A percentile compares a stretch with the other conserved stretches of the same genome.
These are phyloP conservation scores for Pleurostoma richardsiae DNA, from an alignment of 2,329 filamentous ascomycete species.

Conservation along the genomic window DNA sequence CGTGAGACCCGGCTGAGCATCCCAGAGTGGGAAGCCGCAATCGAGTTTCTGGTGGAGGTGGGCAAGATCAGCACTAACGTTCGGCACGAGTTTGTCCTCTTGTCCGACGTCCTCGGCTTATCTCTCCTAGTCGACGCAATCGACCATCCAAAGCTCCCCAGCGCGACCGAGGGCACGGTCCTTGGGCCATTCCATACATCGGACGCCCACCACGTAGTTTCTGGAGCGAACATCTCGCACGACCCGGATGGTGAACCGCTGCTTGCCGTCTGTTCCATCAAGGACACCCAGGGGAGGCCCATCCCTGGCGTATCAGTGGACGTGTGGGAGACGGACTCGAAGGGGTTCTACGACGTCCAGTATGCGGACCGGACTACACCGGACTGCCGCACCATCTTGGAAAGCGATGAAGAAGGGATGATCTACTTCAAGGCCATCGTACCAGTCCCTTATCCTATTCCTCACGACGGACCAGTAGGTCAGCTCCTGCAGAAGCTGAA, in stretches of 20 bases:
- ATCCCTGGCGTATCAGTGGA: slow-evolving; percentile 62
- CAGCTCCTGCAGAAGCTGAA: slow-evolving; percentile 47
- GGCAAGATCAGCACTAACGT: slow-evolving; percentile 66
- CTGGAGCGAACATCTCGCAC: slow-evolving; percentile 55
- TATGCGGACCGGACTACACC: slow-evolving; percentile 53
- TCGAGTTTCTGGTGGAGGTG: slow-evolving; percentile 62
- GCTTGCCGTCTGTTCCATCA: slow-evolving; percentile 62
- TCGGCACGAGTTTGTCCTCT: slow-evolving; percentile 68
- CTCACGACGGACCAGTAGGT: slow-evolving; percentile 63
- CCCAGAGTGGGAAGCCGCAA: slow-evolving; percentile 66
- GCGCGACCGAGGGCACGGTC: slow-evolving; percentile 70
- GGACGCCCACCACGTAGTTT: slow-evolving; percentile 49
- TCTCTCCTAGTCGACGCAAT: slow-evolving; percentile 72
- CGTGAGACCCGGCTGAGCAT: slow-evolving; percentile 69
- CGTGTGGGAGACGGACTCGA: slow-evolving; percentile 74
- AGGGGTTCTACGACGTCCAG: slow-evolving; percentile 73
- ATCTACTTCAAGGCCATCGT: slow-evolving; percentile 71
- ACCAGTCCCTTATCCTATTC: slow-evolving; percentile 65
- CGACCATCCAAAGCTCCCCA: slow-evolving; percentile 67
- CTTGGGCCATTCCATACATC: slow-evolving; percentile 77
- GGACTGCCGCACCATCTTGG: slow-evolving; percentile 61
- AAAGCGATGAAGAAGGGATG: slow-evolving; percentile 48
- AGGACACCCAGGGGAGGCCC: slow-evolving; percentile 54
- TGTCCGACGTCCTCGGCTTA: slow-evolving; percentile 70
- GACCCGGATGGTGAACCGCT: slow-evolving; percentile 62